These are phyloP conservation scores for Vitis vinifera DNA, from an alignment of 164 flowering plant species.

Conservation along the genomic window DNA sequence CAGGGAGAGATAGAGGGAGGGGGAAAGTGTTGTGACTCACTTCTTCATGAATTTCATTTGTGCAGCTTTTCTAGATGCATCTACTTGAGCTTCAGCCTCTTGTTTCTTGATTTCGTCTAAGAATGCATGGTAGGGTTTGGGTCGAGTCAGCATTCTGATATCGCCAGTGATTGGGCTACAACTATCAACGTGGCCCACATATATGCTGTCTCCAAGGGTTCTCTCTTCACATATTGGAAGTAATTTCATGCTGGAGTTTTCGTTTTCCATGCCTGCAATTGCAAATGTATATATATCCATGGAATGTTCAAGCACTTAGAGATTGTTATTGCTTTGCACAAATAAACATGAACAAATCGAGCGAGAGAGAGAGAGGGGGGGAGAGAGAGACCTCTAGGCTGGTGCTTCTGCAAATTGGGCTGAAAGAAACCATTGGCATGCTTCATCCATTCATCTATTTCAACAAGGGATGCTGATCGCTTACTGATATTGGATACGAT, in stretches of 20 bases:
- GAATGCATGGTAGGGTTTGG: slow-evolving; percentile 24
- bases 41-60: slow-evolving; percentile 15
- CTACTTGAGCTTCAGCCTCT: slow-evolving; percentile 11
- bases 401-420: slow-evolving; percentile 2
- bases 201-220: neutral
- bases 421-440: neutral
- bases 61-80: slow-evolving; percentile 22
- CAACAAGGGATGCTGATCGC: neutral
- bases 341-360: no score
- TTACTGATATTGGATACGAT: neutral
- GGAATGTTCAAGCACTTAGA: slow-evolving; percentile 2
- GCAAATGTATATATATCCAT: no score
- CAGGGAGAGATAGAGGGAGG: neutral
- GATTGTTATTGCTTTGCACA: no score
- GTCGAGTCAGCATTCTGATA: slow-evolving; percentile 15
- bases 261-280: no score
- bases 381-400: neutral
- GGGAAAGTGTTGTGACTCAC: slow-evolving; percentile 1
- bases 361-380: no score
- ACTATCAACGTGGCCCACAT: neutral
- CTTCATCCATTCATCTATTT: slow-evolving; percentile 6
- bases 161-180: slow-evolving; percentile 7
- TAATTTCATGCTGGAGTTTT: neutral
- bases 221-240: slow-evolving; percentile 3
- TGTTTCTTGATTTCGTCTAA: slow-evolving; percentile 25